Base-by-base conservation (phyloP, 805 yeast genomes). In the Hermanozyma aechmeae region DNA sequence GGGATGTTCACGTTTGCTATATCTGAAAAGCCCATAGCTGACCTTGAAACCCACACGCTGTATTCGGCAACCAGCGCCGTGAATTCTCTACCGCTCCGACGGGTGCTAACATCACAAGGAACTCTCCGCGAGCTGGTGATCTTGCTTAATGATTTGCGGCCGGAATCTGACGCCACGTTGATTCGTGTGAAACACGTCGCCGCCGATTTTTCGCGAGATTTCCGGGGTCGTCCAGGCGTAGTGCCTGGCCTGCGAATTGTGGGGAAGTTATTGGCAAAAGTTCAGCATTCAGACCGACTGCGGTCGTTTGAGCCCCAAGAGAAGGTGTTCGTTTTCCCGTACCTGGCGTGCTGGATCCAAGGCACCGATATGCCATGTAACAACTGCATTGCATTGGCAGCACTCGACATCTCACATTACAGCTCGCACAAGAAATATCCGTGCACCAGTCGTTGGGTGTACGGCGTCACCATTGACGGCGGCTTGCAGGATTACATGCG, bases 401-500 rank as follows among this genome's bases (percentile, higher is more conserved):
- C n/a, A n/a, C n/a, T n/a, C n/a, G n/a, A n/a, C n/a, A n/a, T n/a
- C n/a, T n/a, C n/a, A n/a, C n/a, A n/a, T n/a, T 43, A 41, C 28
- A 30, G 25, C 2, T 26, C 35, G 6, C 45, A 48, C 25, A 29
- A 27, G 19, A 27, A 32, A 12, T 32, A 32, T 29, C 47, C 49
- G 4, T 61, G 68, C 31, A 15, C 38, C 3, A 27, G 31, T 4
- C 31, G 37, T 16, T 40, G 47, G 27, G 47, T 45, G 5, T 56
- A 53, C 38, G 68, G 68, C 2, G 31, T 29, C 9, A 53, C 53
- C 26, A 27, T 61, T 4, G 55, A 60, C 27, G 68, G 68, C 6
- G 67, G 67, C 3, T 38, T 61, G 13, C 66, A 60, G 37, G 65
- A 61, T 25, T 53, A 35, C 32, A 35, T 61, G 17, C 43, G 48